These are phyloP conservation scores for Cryptococcus sp. DNA, from an alignment of 1,284 basidiomycete species.

Conservation along the genomic window DNA sequence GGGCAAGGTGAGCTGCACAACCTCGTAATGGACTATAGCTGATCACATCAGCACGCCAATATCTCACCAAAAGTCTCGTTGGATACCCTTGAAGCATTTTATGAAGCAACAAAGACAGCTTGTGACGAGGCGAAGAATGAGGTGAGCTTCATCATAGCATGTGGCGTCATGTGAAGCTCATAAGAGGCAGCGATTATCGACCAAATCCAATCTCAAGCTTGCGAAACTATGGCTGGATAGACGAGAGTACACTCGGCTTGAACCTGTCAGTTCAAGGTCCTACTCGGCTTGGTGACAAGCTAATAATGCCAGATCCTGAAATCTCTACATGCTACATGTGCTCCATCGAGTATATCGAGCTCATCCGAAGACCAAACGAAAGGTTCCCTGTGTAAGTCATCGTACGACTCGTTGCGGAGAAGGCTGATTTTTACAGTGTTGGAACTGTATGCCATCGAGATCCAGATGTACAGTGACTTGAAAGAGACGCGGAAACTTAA, in stretches of 20 bases:
- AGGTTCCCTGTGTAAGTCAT: slow-evolving; percentile 41
- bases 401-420: not conserved
- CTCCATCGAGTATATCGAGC: slow-evolving; percentile 34
- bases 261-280: slow-evolving; percentile 57
- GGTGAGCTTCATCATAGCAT: slow-evolving; percentile 49
- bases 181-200: slow-evolving; percentile 68
- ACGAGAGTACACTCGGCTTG: slow-evolving; percentile 79
- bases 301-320: slow-evolving; percentile 44
- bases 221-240: slow-evolving; percentile 96
- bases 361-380: slow-evolving; percentile 49
- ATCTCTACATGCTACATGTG: slow-evolving; percentile 51
- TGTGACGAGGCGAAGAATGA: slow-evolving; percentile 94
- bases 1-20: slow-evolving; percentile 57
- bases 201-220: slow-evolving; percentile 93
- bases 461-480: slow-evolving; percentile 98
- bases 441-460: slow-evolving; percentile 98
- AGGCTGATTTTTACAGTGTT: slow-evolving; percentile 53
- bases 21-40: slow-evolving; percentile 5
- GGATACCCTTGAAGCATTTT: slow-evolving; percentile 87
- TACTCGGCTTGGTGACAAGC: not conserved
- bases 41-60: slow-evolving; percentile 32
- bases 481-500: slow-evolving; percentile 94
- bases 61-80: slow-evolving; percentile 63
- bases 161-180: not conserved
- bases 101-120: slow-evolving; percentile 84